Conservation (phyloP, 2,329 filamentous ascomycete genomes). For the Talaromyces rugulosus region DNA sequence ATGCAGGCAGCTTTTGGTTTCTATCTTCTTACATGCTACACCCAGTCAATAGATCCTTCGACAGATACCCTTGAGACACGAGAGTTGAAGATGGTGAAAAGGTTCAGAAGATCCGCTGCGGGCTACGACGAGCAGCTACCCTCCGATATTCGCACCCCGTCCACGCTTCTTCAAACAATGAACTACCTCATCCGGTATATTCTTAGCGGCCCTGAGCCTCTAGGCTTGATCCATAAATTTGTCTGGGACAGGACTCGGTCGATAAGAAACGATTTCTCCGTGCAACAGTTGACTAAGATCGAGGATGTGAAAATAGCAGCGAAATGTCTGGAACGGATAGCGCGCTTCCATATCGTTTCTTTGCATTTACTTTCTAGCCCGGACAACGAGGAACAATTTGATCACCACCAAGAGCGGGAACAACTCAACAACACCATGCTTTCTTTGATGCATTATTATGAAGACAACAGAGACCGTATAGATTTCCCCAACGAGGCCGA, state of each 20-base stretch:
- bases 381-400: slow-evolving; percentile 50
- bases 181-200: slow-evolving; percentile 49
- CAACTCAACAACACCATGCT: slow-evolving; percentile 61
- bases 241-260: slow-evolving; percentile 63
- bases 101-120: slow-evolving; percentile 59
- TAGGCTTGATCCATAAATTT: slow-evolving; percentile 57
- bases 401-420: slow-evolving; percentile 58
- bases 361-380: slow-evolving; percentile 55
- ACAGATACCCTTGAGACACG: slow-evolving; percentile 30
- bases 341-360: slow-evolving; percentile 60
- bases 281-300: slow-evolving; percentile 56
- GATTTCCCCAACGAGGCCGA: slow-evolving; percentile 58
- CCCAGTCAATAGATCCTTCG: slow-evolving; percentile 31
- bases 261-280: slow-evolving; percentile 62
- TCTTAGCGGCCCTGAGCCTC: slow-evolving; percentile 46
- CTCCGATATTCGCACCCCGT: slow-evolving; percentile 59
- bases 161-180: slow-evolving; percentile 42
- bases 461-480: slow-evolving; percentile 49
- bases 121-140: slow-evolving; percentile 61
- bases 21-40: slow-evolving; percentile 13
- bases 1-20: not conserved
- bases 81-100: slow-evolving; percentile 56
- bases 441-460: slow-evolving; percentile 59
- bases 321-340: slow-evolving; percentile 59
- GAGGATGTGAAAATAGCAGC: slow-evolving; percentile 56